A percentile compares a stretch with the other conserved stretches of the same genome.
Conservation (phyloP, 2,329 filamentous ascomycete genomes). For the Aspergillus clavatus region DNA sequence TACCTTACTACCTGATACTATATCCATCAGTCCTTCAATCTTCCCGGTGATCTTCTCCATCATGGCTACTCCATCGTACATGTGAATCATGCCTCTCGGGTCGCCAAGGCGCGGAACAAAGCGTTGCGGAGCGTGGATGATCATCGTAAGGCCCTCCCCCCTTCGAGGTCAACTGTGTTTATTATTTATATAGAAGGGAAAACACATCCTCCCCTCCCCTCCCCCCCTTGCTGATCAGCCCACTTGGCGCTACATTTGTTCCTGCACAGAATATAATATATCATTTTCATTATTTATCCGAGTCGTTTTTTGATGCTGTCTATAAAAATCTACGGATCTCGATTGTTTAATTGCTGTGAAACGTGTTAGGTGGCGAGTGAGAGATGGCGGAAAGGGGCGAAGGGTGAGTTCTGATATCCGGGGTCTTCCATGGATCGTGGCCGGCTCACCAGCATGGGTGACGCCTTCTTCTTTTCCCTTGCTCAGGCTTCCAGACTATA, state of each 20-base stretch:
- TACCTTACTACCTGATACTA: too few relatives aligned
- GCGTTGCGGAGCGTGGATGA: too few relatives aligned
- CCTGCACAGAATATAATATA: neutral
- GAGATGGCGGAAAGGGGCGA: constrained; percentile 29
- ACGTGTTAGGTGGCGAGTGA: constrained; percentile 7
- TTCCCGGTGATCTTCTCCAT: neutral
- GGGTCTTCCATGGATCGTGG: constrained; percentile 18
- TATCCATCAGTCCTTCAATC: too few relatives aligned
- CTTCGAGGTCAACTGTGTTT: too few relatives aligned
- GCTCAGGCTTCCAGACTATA: too few relatives aligned
- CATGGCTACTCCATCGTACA: neutral
- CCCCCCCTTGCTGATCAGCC: neutral
- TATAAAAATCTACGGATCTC: neutral
- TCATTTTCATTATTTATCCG: neutral
- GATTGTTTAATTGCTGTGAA: neutral
- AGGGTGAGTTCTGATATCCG: constrained; percentile 23
- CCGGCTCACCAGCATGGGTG: neutral
- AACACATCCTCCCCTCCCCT: too few relatives aligned
- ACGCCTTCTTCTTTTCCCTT: neutral
- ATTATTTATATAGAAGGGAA: too few relatives aligned
- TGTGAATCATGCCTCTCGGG: neutral
- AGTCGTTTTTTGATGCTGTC: neutral
- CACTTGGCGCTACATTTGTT: neutral
- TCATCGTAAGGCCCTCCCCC: too few relatives aligned
- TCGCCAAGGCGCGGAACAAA: neutral